Evolutionary conservation across 257 asterid species (phyloP).

Genomic region (Capsicum chinense): DNA sequence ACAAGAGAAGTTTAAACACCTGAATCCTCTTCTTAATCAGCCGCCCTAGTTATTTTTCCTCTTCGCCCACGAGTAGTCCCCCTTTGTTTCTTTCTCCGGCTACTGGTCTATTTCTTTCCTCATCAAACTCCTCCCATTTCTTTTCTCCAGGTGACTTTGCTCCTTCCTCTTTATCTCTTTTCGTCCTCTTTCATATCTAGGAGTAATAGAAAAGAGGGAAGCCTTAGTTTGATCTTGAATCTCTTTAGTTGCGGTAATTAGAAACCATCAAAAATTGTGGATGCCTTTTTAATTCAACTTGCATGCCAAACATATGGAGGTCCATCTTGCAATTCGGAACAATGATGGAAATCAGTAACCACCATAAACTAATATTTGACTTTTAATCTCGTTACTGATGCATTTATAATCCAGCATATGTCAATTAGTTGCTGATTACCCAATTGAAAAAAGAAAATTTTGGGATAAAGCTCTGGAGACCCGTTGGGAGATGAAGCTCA

Average conservation of each 20-base stretch:
- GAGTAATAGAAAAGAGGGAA: not conserved
- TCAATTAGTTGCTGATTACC: not conserved
- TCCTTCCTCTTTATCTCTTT: not conserved
- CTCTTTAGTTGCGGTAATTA: not conserved
- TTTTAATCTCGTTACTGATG: not conserved
- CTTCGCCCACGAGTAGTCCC: not conserved
- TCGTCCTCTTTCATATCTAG: not conserved
- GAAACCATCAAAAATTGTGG: not conserved
- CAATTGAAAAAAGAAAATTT: not conserved
- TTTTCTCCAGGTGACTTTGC: not conserved
- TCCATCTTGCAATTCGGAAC: not conserved
- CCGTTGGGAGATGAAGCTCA: not conserved
- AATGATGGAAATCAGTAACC: not conserved
- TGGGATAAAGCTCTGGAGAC: not conserved
- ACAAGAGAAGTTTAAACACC: not conserved
- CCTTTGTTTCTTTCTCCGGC: not conserved
- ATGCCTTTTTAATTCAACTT: not conserved
- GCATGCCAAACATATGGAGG: not conserved
- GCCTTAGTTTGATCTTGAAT: not conserved
- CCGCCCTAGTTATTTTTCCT: slow-evolving; percentile 7
- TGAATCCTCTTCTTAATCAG: not conserved
- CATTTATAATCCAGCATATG: slow-evolving; percentile 1
- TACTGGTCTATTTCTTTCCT: slow-evolving; percentile 7
- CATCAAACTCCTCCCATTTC: slow-evolving; percentile 11
- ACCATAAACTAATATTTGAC: not conserved